Evolutionary conservation across 768 basidiomycete species (phyloP), one percentile per base, ranked within the genome.

Genomic region (Pulveroboletus sp.): DNA sequence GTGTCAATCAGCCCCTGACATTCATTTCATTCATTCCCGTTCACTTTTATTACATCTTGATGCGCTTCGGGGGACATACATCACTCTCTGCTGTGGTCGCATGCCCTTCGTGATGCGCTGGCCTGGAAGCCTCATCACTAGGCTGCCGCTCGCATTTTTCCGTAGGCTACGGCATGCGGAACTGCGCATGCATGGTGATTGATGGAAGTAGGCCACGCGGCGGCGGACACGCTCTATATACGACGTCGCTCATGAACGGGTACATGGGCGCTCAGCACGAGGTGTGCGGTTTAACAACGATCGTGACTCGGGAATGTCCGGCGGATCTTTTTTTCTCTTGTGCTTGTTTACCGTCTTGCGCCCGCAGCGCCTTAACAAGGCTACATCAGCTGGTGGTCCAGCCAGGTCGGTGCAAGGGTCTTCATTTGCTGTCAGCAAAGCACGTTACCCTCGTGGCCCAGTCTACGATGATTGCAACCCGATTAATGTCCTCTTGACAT

Each of bases 181-280:
- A 33, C 51, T 57, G 62, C 46, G 53, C 56, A 58, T 53, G 53
- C 49, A 56, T 58, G 55, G 55, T 69, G 65, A 61, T 35, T 69
- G 62, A 67, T 66, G 62, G 50, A 40, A n/a, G 51, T 53, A 39
- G 58, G 47, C 44, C 64, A 59, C 47, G 47, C 52, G 47, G 59
- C 53, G 54, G 57, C 53, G 57, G 52, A 49, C 67, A 61, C 39
- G 39, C 40, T 35, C 61, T 31, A 49, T 63, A 47, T 51, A 39
- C 47, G 55, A 44, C 47, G 36, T 63, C 41, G 45, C 36, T 47
- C 47, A 35, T 54, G 51, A 44, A 54, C 37, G 18, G 43, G 43
- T 54, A 33, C 32, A 51, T 53, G 62, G 45, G 51, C 53, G 52
- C 55, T 36, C 17, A 38, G 47, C 61, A 61, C 55, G 55, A 50